These are phyloP conservation scores for Cercospora nicotianae DNA, from an alignment of 2,329 filamentous ascomycete species.

Conservation along the genomic window DNA sequence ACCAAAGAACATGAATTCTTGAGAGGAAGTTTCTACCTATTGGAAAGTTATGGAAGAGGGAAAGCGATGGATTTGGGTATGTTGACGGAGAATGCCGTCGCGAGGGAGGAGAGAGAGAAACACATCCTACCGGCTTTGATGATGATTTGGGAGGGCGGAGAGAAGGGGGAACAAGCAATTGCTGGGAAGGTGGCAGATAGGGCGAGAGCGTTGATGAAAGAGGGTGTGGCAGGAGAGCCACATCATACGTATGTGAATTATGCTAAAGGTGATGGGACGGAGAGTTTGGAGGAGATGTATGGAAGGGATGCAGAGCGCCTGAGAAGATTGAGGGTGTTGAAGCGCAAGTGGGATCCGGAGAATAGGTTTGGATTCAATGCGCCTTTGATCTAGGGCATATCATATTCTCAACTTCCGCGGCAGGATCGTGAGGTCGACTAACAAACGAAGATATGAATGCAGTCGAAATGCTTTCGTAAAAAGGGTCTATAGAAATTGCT, in stretches of 20 bases:
- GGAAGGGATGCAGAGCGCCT: background rate
- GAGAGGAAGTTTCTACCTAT: background rate
- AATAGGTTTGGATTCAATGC: conserved; percentile 8
- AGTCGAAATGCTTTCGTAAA: too few species aligned
- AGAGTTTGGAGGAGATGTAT: conserved; percentile 3
- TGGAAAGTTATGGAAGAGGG: background rate
- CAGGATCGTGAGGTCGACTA: too few species aligned
- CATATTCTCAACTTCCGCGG: too few species aligned
- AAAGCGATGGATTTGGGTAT: background rate
- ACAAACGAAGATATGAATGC: too few species aligned
- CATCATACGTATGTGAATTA: conserved; percentile 5
- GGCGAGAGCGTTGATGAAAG: conserved; percentile 5
- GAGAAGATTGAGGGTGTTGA: background rate
- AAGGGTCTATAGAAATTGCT: too few species aligned
- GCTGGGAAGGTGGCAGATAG: background rate
- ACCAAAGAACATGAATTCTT: background rate
- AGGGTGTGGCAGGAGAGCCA: background rate
- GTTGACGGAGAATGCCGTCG: background rate
- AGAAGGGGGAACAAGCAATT: background rate
- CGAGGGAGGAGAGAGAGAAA: background rate
- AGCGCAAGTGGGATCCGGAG: background rate
- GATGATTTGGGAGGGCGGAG: background rate
- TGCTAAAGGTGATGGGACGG: background rate
- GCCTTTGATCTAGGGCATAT: background rate
- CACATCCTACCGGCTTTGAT: background rate